Conservation (phyloP, 371 early-diverging fungal species). For the Mucor mucedo region DNA sequence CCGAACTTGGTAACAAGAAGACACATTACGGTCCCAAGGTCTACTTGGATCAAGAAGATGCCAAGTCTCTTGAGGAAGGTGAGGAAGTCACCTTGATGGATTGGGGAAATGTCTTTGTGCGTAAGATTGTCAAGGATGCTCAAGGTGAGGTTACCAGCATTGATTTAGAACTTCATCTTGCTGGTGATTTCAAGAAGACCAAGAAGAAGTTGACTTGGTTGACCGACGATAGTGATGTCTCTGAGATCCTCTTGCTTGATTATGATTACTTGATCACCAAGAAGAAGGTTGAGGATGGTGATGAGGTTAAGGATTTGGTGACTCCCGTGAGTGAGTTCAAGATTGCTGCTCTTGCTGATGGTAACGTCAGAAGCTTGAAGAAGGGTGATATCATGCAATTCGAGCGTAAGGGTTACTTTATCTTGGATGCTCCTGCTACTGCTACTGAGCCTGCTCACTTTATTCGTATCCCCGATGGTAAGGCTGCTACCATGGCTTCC, state of each 20-base stretch:
- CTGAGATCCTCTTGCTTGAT: conserved; percentile 78
- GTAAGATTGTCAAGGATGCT: conserved; percentile 59
- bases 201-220: conserved; percentile 99
- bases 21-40: conserved; percentile 82
- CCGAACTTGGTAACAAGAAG: conserved; percentile 88
- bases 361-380: conserved; percentile 62
- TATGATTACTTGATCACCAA: conserved; percentile 97
- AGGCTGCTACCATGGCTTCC: conserved; percentile 76
- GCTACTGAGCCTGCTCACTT: conserved; percentile 68
- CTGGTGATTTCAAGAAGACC: conserved; percentile 98
- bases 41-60: conserved; percentile 92
- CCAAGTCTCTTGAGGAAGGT: conserved; percentile 73
- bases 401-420: conserved; percentile 98
- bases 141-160: conserved; percentile 57
- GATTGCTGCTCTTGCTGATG: conserved; percentile 69
- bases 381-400: conserved; percentile 96
- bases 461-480: conserved; percentile 94
- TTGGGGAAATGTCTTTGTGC: conserved; percentile 98
- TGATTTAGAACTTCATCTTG: conserved; percentile 80
- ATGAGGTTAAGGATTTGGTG: conserved; percentile 83
- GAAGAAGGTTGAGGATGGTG: conserved; percentile 96
- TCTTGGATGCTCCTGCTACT: conserved; percentile 76
- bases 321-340: conserved; percentile 92
- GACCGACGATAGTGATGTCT: conserved; percentile 62
- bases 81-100: conserved; percentile 99